Conservation (phyloP, 2,329 filamentous ascomycete genomes). For the Ophiostoma himal-ulmi region DNA sequence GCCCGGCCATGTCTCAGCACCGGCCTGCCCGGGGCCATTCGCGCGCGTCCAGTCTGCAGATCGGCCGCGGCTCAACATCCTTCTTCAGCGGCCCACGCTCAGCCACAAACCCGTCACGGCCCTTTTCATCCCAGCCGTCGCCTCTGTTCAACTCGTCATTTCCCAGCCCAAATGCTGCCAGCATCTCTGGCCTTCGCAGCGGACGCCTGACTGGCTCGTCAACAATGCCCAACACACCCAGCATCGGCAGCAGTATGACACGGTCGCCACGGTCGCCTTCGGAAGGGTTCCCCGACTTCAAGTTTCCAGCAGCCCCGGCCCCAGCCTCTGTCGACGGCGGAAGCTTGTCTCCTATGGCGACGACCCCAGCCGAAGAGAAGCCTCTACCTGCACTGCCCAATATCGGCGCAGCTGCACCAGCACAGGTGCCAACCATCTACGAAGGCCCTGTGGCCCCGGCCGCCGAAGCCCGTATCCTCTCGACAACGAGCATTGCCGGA, state of each 20-base stretch:
- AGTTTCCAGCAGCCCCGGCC: conserved; percentile 40
- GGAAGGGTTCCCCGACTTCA: conserved; percentile 49
- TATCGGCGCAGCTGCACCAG: not conserved
- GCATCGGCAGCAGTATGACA: conserved; percentile 31
- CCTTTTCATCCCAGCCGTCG: conserved; percentile 42
- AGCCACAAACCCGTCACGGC: conserved; percentile 41
- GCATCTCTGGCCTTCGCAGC: conserved; percentile 36
- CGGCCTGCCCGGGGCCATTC: conserved; percentile 61
- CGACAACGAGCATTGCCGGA: conserved; percentile 67
- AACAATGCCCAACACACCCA: conserved; percentile 44
- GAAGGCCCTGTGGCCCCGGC: conserved; percentile 42
- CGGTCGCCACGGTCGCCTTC: conserved; percentile 40
- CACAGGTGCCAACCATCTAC: conserved; percentile 43
- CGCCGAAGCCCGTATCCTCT: conserved; percentile 63
- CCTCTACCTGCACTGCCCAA: conserved; percentile 33
- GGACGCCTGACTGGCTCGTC: conserved; percentile 36
- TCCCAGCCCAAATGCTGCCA: conserved; percentile 30
- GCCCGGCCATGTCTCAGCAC: conserved; percentile 25
- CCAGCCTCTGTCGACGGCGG: not conserved
- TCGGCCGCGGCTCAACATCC: conserved; percentile 38
- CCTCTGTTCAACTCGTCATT: conserved; percentile 53
- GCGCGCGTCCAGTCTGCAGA: conserved; percentile 76
- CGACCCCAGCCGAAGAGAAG: conserved; percentile 23
- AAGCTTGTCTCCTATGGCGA: conserved; percentile 19
- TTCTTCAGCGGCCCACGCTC: conserved; percentile 9